These are phyloP conservation scores for Trichoderma erinaceum DNA, from an alignment of 495 filamentous ascomycete species.

Conservation along the genomic window DNA sequence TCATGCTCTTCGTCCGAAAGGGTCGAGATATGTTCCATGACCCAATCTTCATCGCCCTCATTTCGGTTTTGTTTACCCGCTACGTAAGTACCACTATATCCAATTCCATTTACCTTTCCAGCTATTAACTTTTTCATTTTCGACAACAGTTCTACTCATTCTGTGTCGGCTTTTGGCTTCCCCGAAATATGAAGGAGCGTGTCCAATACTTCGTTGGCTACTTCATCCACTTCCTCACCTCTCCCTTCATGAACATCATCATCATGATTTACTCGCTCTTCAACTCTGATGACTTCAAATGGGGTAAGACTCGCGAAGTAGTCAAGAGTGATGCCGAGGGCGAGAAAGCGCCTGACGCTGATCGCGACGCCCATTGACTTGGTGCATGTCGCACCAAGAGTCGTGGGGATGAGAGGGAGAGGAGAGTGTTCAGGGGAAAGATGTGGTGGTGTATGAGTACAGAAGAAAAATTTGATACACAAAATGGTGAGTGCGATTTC, in stretches of 20 bases:
- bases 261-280: slow-evolving; percentile 25
- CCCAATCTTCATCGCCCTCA: slow-evolving; percentile 6
- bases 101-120: too few relatives aligned
- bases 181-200: slow-evolving; percentile 20
- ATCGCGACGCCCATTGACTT: neutral
- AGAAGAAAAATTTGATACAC: neutral
- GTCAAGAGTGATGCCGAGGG: slow-evolving; percentile 26
- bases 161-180: slow-evolving; percentile 25
- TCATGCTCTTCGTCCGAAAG: slow-evolving; percentile 10
- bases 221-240: slow-evolving; percentile 20
- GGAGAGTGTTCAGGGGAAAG: neutral
- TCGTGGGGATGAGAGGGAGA: neutral
- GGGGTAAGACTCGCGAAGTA: slow-evolving; percentile 33
- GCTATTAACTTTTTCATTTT: neutral
- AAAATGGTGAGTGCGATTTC: too few relatives aligned
- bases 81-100: slow-evolving; percentile 10
- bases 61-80: slow-evolving; percentile 1
- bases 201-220: slow-evolving; percentile 23
- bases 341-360: neutral
- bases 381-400: neutral
- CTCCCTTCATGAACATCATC: slow-evolving; percentile 28
- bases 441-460: neutral
- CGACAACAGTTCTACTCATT: slow-evolving; percentile 13
- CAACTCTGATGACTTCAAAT: slow-evolving; percentile 28
- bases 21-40: neutral